Base-by-base conservation (phyloP, 805 yeast species). In the Metschnikowia lunata region DNA sequence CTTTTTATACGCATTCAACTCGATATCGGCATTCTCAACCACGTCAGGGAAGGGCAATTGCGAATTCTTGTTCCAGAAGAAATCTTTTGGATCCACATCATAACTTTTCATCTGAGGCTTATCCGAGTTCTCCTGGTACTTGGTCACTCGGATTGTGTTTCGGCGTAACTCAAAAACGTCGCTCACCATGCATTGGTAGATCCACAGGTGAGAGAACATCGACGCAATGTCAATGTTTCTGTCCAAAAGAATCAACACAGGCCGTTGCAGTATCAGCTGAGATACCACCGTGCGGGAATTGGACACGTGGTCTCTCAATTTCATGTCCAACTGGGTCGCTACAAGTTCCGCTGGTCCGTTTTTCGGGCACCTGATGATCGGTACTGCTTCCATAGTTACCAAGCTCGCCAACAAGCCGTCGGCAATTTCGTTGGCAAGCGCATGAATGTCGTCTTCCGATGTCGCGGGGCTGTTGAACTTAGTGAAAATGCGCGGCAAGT, bases 131-230 rank as follows among this genome's bases (percentile, higher is more conserved):
- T 61, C 62, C 26, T 49, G 37, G 49, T 54, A 58, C 26, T 69
- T 67, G 34, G 72, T 71, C 30, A 89, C 71, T 15, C 81, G 78
- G 48, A 91, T 85, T 23, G 97, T 84, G 62, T 91, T 90, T 59
- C 95, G 78, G 52, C 82, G 78, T 56, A 93, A 73, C 41, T 79
- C 77, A 62, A 93, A 88, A 6, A 89, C 93, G 61, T 93, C 99
- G 58, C 90, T 86, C 14, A 93, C 93, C 79, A 93, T 82, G 58
- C 97, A 89, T 69, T 91, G 96, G 63, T 93, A 93, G 39, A 95
- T 90, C 97, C 98, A 91, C 10, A 97, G 88, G 66, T 93, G 99
- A 1, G 91, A 79, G 64, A 93, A 83, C 97, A 93, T 91, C 12
- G 96, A 84, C 1, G 93, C 83, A 49, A 93, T 72, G 65, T 93